These are phyloP conservation scores for Fraxinus nigra DNA, from an alignment of 305 asterid species.

Conservation along the genomic window DNA sequence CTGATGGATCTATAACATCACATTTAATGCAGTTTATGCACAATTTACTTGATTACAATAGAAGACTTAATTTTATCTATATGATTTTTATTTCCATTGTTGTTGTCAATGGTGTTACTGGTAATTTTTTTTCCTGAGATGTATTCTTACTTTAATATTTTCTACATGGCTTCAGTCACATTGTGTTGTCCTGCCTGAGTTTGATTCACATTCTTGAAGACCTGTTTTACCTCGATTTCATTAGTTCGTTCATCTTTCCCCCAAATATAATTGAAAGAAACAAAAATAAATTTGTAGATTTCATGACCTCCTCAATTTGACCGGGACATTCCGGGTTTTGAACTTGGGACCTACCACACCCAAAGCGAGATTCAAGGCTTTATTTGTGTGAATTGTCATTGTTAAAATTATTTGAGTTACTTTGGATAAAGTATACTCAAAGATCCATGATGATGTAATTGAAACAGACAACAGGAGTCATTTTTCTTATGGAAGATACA, in stretches of 20 bases:
- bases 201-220: neutral
- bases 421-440: neutral
- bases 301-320: conserved; percentile 11
- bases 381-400: neutral
- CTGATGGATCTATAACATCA: neutral
- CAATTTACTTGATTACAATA: neutral
- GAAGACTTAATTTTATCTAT: neutral
- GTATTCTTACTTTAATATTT: neutral
- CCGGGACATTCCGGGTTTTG: conserved; percentile 60
- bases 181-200: neutral
- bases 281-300: neutral
- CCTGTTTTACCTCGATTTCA: neutral
- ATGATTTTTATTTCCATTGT: neutral
- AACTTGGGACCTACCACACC: conserved; percentile 70
- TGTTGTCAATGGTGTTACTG: neutral
- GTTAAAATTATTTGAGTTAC: neutral
- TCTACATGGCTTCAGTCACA: neutral
- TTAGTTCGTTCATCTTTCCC: neutral
- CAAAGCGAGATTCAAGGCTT: conserved; percentile 49
- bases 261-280: neutral
- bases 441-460: neutral
- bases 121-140: neutral
- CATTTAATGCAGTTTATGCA: neutral
- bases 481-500: neutral
- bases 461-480: neutral